Evolutionary conservation across 2,329 filamentous ascomycete genomes (phyloP).

Genomic region (Pyrenochaeta sp.): DNA sequence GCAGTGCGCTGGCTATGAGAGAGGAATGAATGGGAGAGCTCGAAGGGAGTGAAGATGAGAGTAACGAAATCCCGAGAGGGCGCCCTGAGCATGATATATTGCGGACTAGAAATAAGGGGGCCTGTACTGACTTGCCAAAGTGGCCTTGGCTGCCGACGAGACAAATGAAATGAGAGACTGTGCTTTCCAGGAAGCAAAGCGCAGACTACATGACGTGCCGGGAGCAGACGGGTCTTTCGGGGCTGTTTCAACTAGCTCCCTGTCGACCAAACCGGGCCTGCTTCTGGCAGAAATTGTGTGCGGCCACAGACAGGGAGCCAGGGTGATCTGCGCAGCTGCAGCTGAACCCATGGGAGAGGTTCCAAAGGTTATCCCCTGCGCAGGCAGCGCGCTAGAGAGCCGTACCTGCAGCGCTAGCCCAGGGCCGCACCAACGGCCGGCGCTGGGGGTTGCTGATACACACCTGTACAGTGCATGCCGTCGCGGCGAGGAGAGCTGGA

Average conservation of each 20-base stretch:
- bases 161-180: constrained; percentile 51
- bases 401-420: constrained; percentile 34
- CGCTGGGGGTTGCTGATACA: constrained; percentile 15
- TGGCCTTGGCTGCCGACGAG: constrained; percentile 48
- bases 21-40: constrained; percentile 36
- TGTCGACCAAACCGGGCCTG: constrained; percentile 33
- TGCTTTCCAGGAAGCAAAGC: constrained; percentile 46
- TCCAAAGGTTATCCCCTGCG: constrained; percentile 26
- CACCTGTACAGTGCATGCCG: too few relatives aligned
- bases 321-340: constrained; percentile 34
- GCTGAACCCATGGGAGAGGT: constrained; percentile 31
- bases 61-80: constrained; percentile 35
- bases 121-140: constrained; percentile 40
- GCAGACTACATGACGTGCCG: constrained; percentile 52
- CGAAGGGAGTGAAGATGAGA: constrained; percentile 35
- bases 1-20: constrained; percentile 33
- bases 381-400: constrained; percentile 13
- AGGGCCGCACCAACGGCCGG: constrained; percentile 29
- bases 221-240: constrained; percentile 36
- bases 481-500: background rate
- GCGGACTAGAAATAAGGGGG: constrained; percentile 37
- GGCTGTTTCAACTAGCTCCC: constrained; percentile 6
- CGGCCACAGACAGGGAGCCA: constrained; percentile 32
- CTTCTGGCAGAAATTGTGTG: constrained; percentile 35
- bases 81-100: constrained; percentile 44